Conservation (phyloP, 495 filamentous ascomycete genomes). For the Xylaria telfairii region DNA sequence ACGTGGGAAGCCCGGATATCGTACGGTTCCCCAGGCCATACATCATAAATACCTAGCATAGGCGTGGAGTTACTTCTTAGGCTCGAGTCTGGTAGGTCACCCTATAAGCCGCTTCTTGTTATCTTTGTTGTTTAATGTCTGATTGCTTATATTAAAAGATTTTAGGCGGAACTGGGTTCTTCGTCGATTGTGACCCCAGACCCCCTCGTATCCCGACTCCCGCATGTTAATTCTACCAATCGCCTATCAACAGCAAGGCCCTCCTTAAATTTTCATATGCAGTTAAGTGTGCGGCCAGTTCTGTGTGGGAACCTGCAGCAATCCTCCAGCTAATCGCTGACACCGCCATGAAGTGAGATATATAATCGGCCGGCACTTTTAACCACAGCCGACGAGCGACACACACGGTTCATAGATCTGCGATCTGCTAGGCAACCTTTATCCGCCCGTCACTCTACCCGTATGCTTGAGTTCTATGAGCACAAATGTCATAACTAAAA, state of each 20-base stretch:
- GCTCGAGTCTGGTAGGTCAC: not conserved
- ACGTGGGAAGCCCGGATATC: slow-evolving; percentile 18
- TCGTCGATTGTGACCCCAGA: slow-evolving; percentile 20
- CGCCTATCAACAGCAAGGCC: not conserved
- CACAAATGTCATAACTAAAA: not conserved
- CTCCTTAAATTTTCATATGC: not conserved
- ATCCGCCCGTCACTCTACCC: not conserved
- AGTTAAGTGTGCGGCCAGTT: not conserved
- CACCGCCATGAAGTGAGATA: not conserved
- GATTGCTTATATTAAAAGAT: slow-evolving; percentile 41
- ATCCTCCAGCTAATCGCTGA: not conserved
- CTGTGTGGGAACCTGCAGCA: not conserved
- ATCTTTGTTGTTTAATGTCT: slow-evolving; percentile 36
- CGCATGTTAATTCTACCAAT: slow-evolving; percentile 30
- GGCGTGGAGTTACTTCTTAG: slow-evolving; percentile 1
- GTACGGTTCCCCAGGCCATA: slow-evolving; percentile 23
- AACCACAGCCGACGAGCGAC: not conserved
- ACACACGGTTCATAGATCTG: not conserved
- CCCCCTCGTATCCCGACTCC: slow-evolving; percentile 25
- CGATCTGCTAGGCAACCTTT: not conserved
- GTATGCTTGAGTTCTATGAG: not conserved
- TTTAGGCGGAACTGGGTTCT: slow-evolving; percentile 41
- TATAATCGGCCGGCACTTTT: slow-evolving; percentile 12
- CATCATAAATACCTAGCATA: slow-evolving; percentile 32
- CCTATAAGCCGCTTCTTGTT: slow-evolving; percentile 36